Conservation (phyloP, 2,329 filamentous ascomycete species). For the Microcyclospora tardicrescens region DNA sequence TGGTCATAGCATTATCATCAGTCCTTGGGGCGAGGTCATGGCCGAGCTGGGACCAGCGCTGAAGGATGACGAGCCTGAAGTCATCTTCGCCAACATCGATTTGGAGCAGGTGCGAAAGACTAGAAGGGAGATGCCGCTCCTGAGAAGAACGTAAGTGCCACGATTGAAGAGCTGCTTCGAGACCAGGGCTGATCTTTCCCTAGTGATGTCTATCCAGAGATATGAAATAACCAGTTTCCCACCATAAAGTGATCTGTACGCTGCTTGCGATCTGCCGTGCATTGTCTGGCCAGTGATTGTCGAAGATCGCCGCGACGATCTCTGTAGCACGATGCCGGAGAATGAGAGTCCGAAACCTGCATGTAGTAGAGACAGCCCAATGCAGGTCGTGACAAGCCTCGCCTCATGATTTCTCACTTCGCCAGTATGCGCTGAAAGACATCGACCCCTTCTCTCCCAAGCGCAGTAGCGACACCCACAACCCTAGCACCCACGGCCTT, state of each 20-base stretch:
- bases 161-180: conserved; percentile 4
- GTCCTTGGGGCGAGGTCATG: conserved; percentile 72
- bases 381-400: too few relatives aligned
- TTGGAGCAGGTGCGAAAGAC: conserved; percentile 25
- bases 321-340: too few relatives aligned
- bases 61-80: conserved; percentile 26
- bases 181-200: conserved; percentile 4
- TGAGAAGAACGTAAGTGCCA: conserved; percentile 23
- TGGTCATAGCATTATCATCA: conserved; percentile 72
- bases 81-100: conserved; percentile 29
- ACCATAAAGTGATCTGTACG: too few relatives aligned
- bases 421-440: conserved; percentile 48
- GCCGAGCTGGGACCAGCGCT: conserved; percentile 45
- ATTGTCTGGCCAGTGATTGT: too few relatives aligned
- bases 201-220: conserved; percentile 22
- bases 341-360: too few relatives aligned
- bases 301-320: too few relatives aligned
- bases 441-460: conserved; percentile 48
- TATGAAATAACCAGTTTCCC: conserved; percentile 5
- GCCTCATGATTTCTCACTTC: neutral
- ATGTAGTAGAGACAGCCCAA: too few relatives aligned
- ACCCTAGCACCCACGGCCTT: conserved; percentile 49
- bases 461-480: conserved; percentile 56
- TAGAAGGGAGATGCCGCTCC: conserved; percentile 24
- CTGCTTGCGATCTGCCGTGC: too few relatives aligned